These are phyloP conservation scores for Meyerozyma elateridarum DNA, from an alignment of 1,139 yeast species.

Conservation along the genomic window DNA sequence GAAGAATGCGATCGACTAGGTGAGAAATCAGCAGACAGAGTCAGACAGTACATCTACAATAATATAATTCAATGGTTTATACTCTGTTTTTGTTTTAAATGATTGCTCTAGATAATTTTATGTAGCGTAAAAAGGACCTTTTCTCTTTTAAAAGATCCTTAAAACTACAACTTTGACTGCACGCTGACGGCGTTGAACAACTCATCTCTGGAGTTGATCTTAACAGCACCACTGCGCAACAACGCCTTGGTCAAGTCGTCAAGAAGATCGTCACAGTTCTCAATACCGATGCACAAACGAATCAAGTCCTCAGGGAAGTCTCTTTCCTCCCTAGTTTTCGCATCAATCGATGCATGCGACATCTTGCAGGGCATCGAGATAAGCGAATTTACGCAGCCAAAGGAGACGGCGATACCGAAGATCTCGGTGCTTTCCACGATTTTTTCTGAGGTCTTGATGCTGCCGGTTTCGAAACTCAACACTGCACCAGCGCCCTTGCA, in stretches of 20 bases:
- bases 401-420: constrained; percentile 87
- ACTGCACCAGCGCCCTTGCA: constrained; percentile 90
- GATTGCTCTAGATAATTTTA: constrained; percentile 2
- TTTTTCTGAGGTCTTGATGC: constrained; percentile 58
- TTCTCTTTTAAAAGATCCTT: background rate
- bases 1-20: constrained; percentile 4
- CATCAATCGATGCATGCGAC: constrained; percentile 96
- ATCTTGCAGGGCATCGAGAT: constrained; percentile 90
- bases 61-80: background rate
- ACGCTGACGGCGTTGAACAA: constrained; percentile 40
- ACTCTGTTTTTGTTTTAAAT: background rate
- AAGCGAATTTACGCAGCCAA: constrained; percentile 89
- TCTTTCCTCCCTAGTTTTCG: constrained; percentile 78
- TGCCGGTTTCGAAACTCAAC: constrained; percentile 82
- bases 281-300: constrained; percentile 85
- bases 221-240: constrained; percentile 57
- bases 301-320: constrained; percentile 89
- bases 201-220: constrained; percentile 39
- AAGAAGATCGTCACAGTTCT: constrained; percentile 60
- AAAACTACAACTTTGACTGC: constrained; percentile 33
- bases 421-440: constrained; percentile 73
- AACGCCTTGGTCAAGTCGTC: constrained; percentile 72
- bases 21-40: constrained; percentile 1
- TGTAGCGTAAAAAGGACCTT: constrained; percentile 1
- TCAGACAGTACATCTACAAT: background rate